Evolutionary conservation across 2,329 filamentous ascomycete species (phyloP).

Genomic region (Diaporthe sp.): DNA sequence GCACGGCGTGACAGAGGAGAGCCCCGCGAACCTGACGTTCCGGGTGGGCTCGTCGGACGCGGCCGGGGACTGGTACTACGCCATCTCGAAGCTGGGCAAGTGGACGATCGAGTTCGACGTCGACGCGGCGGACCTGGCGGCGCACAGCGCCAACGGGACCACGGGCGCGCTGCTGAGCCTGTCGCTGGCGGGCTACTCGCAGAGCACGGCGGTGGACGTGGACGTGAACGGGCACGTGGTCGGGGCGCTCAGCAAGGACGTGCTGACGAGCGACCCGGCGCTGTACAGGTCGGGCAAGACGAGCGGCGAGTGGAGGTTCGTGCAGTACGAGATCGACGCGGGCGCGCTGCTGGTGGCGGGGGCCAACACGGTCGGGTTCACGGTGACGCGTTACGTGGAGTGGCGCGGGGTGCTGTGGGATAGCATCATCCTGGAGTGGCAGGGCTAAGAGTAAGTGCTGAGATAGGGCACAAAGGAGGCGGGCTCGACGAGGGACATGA

Average conservation of each 20-base stretch:
- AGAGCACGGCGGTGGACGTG: conserved; percentile 62
- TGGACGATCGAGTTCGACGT: conserved; percentile 53
- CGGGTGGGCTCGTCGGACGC: conserved; percentile 53
- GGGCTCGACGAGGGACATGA: neutral
- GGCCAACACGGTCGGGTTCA: conserved; percentile 47
- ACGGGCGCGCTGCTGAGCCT: conserved; percentile 54
- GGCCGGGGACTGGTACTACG: conserved; percentile 64
- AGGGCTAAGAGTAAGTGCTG: conserved; percentile 30
- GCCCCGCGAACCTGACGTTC: conserved; percentile 61
- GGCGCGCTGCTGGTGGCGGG: conserved; percentile 43
- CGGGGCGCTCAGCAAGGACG: conserved; percentile 56
- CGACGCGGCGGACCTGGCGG: conserved; percentile 21
- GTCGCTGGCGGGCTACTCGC: conserved; percentile 60
- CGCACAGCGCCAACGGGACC: conserved; percentile 42
- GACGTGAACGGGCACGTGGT: conserved; percentile 56
- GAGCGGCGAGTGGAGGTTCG: conserved; percentile 62
- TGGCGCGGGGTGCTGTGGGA: conserved; percentile 51
- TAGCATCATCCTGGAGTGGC: conserved; percentile 49
- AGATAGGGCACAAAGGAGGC: neutral
- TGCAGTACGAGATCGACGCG: conserved; percentile 54
- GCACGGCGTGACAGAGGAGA: conserved; percentile 59
- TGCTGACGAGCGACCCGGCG: conserved; percentile 58
- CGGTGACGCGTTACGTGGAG: conserved; percentile 46
- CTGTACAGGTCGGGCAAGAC: conserved; percentile 62
- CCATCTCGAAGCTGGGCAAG: conserved; percentile 55